These are phyloP conservation scores for Penicillium occitanis DNA, from an alignment of 2,329 filamentous ascomycete genomes.

Conservation along the genomic window DNA sequence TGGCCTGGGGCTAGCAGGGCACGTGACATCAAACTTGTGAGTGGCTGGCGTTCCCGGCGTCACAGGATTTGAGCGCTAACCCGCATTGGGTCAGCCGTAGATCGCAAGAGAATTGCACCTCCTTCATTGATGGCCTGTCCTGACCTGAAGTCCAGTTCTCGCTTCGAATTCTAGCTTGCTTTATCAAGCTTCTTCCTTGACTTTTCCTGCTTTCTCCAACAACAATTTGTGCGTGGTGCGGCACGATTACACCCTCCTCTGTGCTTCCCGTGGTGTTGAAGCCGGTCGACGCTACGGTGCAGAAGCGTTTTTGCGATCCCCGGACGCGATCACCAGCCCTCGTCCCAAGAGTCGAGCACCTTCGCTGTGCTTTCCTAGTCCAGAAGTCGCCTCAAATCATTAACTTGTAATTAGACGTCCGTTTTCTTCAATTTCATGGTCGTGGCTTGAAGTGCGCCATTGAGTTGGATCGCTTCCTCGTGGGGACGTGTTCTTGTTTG, in stretches of 20 bases:
- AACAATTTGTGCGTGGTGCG: conserved; percentile 10
- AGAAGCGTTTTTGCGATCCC: conserved; percentile 22
- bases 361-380: neutral
- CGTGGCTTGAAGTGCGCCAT: conserved; percentile 14
- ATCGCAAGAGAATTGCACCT: conserved; percentile 21
- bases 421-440: conserved; percentile 10
- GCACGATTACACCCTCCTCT: conserved; percentile 4
- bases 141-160: conserved; percentile 10
- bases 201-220: neutral
- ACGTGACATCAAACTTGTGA: conserved; percentile 9
- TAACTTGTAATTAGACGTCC: neutral
- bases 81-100: conserved; percentile 19
- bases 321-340: conserved; percentile 20
- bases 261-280: conserved; percentile 21
- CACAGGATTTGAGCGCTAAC: conserved; percentile 18
- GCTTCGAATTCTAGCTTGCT: conserved; percentile 14
- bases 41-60: conserved; percentile 12
- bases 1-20: neutral
- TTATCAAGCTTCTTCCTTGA: conserved; percentile 3
- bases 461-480: conserved; percentile 14
- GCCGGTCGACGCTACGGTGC: conserved; percentile 21
- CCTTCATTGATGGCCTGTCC: conserved; percentile 19
- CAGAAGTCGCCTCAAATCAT: neutral
- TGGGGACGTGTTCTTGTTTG: conserved; percentile 21
- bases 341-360: conserved; percentile 11